A percentile compares a stretch with the other conserved stretches of the same genome.
Evolutionary conservation across 345 rosid species (phyloP).

Genomic region (Arabidopsis suecica): DNA sequence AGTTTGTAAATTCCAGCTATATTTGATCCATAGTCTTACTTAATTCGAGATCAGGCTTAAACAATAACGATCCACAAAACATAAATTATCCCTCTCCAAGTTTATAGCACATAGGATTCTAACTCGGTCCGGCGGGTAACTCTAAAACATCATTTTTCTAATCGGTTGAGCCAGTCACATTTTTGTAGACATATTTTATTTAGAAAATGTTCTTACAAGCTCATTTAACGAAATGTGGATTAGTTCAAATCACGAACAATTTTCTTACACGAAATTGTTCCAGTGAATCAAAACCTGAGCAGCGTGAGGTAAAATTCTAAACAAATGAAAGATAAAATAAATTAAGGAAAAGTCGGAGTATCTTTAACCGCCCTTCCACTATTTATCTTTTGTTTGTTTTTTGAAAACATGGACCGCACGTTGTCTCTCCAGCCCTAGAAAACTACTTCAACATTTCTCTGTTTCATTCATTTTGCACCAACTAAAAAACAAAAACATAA

Average conservation of each 20-base stretch:
- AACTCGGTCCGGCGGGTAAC: neutral
- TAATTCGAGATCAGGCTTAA: neutral
- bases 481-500: conserved; percentile 10
- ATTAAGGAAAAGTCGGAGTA: conserved; percentile 1
- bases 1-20: neutral
- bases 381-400: neutral
- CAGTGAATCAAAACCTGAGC: conserved; percentile 1
- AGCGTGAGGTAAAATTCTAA: conserved; percentile 8
- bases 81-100: neutral
- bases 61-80: neutral
- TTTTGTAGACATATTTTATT: neutral
- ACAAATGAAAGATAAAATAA: conserved; percentile 20
- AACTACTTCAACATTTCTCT: conserved; percentile 29
- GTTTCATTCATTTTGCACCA: conserved; percentile 39
- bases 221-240: neutral
- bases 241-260: neutral
- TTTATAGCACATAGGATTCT: neutral
- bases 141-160: neutral
- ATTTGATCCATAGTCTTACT: neutral
- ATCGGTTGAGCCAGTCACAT: neutral
- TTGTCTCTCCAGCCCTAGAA: conserved; percentile 41
- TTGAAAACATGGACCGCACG: conserved; percentile 43
- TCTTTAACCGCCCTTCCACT: conserved; percentile 34
- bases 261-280: neutral
- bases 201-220: neutral